These are phyloP conservation scores for Lactifluus piperatus DNA, from an alignment of 768 basidiomycete species.

Conservation along the genomic window DNA sequence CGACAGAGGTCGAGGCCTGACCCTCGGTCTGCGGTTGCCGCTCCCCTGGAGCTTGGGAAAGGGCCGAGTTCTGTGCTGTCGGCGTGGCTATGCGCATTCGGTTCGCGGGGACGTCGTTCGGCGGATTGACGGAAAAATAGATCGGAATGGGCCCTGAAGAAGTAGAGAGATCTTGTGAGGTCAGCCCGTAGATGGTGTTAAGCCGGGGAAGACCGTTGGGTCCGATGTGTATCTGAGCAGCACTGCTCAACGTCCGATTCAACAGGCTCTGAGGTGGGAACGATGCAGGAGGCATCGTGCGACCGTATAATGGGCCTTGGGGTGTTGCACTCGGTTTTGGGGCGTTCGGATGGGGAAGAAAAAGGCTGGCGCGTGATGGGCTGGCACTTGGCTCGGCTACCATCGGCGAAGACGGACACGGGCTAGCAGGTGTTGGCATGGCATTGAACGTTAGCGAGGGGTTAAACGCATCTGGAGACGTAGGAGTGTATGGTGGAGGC, in stretches of 20 bases:
- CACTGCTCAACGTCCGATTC: slow-evolving; percentile 23
- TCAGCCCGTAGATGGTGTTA: slow-evolving; percentile 56
- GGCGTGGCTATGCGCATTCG: slow-evolving; percentile 22
- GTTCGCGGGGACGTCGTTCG: slow-evolving; percentile 27
- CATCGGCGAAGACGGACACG: slow-evolving; percentile 17
- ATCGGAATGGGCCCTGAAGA: slow-evolving; percentile 55
- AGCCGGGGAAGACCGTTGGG: slow-evolving; percentile 27
- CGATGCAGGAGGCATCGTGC: slow-evolving; percentile 21
- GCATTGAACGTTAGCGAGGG: not conserved
- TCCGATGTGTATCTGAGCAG: slow-evolving; percentile 14
- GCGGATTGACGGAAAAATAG: slow-evolving; percentile 47
- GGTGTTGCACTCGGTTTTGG: slow-evolving; percentile 36
- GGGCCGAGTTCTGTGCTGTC: not conserved
- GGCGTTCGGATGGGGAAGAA: slow-evolving; percentile 48
- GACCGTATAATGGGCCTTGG: slow-evolving; percentile 56
- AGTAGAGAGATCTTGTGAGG: slow-evolving; percentile 39
- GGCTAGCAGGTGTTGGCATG: slow-evolving; percentile 1
- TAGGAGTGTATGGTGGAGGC: slow-evolving; percentile 26
- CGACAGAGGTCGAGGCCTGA: not conserved
- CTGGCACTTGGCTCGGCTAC: slow-evolving; percentile 18
- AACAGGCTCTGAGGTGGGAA: slow-evolving; percentile 23
- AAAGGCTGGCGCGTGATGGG: slow-evolving; percentile 32
- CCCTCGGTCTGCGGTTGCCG: not conserved
- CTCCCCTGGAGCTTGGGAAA: not conserved
- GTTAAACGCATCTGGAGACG: not conserved